phyloP scores from a whole-genome alignment of 805 yeast genomes.

The Candida coquimbonensis region DNA sequence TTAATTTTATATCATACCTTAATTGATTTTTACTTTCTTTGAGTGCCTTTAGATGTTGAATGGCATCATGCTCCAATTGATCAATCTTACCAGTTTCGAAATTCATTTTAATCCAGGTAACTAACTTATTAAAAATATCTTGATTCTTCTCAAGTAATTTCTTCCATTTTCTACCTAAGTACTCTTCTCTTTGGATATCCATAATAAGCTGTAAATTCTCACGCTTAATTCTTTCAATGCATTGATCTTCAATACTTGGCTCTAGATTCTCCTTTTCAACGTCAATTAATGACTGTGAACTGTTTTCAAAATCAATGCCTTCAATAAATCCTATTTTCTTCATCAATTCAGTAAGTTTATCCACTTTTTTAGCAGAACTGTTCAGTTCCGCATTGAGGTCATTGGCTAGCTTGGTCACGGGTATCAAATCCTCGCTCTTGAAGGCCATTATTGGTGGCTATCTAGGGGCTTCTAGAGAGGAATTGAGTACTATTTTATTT shows the following conservation, averaged over 20 bases:
- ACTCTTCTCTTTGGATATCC: conserved; percentile 29
- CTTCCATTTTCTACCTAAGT: conserved; percentile 22
- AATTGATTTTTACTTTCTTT: conserved; percentile 1
- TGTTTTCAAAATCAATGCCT: conserved; percentile 12
- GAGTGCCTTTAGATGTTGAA: neutral
- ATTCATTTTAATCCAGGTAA: conserved; percentile 5
- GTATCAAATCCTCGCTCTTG: conserved; percentile 16
- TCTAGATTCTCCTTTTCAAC: neutral
- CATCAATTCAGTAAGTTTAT: conserved; percentile 14
- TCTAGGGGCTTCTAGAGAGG: no score
- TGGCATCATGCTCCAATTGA: neutral
- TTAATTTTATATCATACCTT: neutral
- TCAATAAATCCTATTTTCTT: conserved; percentile 10
- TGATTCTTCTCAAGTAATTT: conserved; percentile 22
- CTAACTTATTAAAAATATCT: conserved; percentile 18
- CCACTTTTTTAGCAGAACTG: conserved; percentile 9
- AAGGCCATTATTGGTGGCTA: neutral
- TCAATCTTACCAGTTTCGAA: neutral
- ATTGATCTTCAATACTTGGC: neutral
- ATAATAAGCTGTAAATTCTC: conserved; percentile 23
- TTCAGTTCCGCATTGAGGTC: conserved; percentile 9
- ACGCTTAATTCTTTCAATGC: conserved; percentile 16
- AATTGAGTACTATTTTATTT: no score
- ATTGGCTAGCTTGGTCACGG: conserved; percentile 12
- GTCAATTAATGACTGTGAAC: neutral